Percentiles rank a stretch among this genome's conserved stretches.
phyloP scores from a whole-genome alignment of 108 stramenopile genomes.

The Cyclotella cryptica region DNA sequence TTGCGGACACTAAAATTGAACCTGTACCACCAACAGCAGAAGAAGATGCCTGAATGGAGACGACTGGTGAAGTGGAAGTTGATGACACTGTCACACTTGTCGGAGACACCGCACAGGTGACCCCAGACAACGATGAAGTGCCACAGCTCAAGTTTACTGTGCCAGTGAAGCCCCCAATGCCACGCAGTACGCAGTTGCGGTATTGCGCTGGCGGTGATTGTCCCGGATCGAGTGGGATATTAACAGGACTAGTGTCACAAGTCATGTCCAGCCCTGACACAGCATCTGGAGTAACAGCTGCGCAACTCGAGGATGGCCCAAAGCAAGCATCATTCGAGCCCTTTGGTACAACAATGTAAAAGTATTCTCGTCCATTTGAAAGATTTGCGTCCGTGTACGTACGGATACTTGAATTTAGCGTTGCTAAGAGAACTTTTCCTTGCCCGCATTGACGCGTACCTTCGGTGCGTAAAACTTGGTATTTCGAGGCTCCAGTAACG shows the following conservation, averaged over 20 bases:
- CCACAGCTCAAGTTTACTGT: neutral
- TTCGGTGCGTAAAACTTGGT: slow-evolving; percentile 37
- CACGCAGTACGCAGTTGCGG: neutral
- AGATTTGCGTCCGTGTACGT: slow-evolving; percentile 17
- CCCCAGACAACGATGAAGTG: neutral
- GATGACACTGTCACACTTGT: neutral
- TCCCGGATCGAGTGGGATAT: neutral
- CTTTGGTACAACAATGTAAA: slow-evolving; percentile 28
- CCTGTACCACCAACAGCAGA: slow-evolving; percentile 9
- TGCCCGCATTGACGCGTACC: slow-evolving; percentile 17
- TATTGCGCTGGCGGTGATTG: neutral
- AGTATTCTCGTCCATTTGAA: slow-evolving; percentile 27
- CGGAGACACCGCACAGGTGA: neutral
- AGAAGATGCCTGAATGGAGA: neutral
- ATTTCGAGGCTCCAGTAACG: slow-evolving; percentile 20
- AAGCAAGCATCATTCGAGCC: slow-evolving; percentile 14
- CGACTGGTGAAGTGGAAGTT: neutral
- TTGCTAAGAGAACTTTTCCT: slow-evolving; percentile 32
- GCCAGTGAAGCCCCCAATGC: slow-evolving; percentile 8
- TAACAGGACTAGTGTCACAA: neutral
- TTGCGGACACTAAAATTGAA: neutral
- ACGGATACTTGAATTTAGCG: neutral
- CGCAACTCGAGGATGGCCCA: slow-evolving; percentile 16
- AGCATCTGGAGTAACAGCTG: neutral
- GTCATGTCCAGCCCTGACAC: neutral